Percentiles rank a stretch among this genome's conserved stretches.
phyloP scores from a whole-genome alignment of 164 flowering plant genomes.

The Magnolia kwangsiensis region DNA sequence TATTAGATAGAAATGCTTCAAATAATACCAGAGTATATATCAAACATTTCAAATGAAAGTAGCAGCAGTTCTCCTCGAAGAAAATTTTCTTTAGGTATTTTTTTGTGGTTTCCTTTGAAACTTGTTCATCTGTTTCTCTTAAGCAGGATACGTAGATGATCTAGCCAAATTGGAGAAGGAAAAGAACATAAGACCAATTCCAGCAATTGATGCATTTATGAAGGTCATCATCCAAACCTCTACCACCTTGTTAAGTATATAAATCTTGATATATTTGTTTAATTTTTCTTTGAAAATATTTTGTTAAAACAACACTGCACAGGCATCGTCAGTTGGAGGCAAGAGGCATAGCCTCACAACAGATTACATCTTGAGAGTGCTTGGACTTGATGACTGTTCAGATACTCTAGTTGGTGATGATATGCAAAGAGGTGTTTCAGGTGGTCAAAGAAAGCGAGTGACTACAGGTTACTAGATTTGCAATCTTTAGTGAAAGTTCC shows the following conservation, averaged over 20 bases:
- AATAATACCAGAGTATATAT: too few species aligned
- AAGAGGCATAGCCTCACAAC: slow-evolving; percentile 63
- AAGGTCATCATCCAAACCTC: slow-evolving; percentile 44
- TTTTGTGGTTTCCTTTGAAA: background rate
- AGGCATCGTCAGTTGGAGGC: slow-evolving; percentile 79
- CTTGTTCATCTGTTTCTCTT: background rate
- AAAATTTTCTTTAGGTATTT: too few species aligned
- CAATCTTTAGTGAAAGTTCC: background rate
- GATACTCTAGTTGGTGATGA: slow-evolving; percentile 85
- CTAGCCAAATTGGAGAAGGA: slow-evolving; percentile 66
- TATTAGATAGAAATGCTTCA: too few species aligned
- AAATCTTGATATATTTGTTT: background rate
- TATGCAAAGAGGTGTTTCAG: slow-evolving; percentile 90
- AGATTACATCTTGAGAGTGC: slow-evolving; percentile 81
- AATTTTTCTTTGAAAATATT: background rate
- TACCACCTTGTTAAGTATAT: background rate
- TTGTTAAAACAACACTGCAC: slow-evolving; percentile 12
- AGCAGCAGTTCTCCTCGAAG: too few species aligned
- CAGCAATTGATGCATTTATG: slow-evolving; percentile 92
- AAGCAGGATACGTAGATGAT: slow-evolving; percentile 49
- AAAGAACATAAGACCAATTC: slow-evolving; percentile 59
- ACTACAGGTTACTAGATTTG: slow-evolving; percentile 55
- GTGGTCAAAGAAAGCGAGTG: slow-evolving; percentile 89
- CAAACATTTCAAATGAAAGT: too few species aligned
- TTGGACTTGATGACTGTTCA: slow-evolving; percentile 81